Evolutionary conservation across 2,329 filamentous ascomycete genomes (phyloP).

Genomic region (Lasiodiplodia citricola): DNA sequence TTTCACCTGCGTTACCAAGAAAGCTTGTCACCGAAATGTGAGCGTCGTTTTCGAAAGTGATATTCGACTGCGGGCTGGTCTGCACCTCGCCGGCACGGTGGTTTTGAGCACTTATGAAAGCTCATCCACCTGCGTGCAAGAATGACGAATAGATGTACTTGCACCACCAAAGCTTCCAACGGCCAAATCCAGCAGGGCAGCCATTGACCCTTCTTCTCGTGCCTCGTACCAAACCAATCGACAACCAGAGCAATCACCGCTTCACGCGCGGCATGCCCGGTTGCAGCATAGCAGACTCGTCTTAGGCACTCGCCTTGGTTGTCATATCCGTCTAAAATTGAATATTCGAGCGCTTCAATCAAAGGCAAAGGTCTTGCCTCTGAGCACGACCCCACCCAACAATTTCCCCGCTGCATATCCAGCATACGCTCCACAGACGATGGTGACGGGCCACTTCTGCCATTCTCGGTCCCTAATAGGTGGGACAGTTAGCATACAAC

Average conservation of each 20-base stretch:
- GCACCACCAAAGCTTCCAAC: not conserved
- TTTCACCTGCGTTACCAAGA: not conserved
- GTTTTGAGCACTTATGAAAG: not conserved
- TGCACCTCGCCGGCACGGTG: not conserved
- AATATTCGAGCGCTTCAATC: conserved; percentile 32
- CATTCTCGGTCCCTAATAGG: conserved; percentile 82
- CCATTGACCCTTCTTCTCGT: not conserved
- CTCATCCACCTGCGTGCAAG: not conserved
- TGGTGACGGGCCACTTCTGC: conserved; percentile 97
- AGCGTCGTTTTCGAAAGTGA: not conserved
- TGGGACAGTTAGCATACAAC: conserved; percentile 1
- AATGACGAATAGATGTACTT: not conserved
- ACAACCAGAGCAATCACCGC: not conserved
- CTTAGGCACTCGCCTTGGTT: no score
- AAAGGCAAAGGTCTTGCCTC: conserved; percentile 53
- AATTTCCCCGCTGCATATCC: conserved; percentile 76
- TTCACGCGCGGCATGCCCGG: not conserved
- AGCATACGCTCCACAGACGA: conserved; percentile 79
- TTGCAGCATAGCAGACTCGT: not conserved
- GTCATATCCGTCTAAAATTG: not conserved
- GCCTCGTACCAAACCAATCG: not conserved
- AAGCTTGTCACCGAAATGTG: not conserved
- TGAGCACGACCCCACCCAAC: conserved; percentile 57
- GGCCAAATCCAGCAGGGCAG: not conserved
- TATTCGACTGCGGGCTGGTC: not conserved